phyloP scores from a whole-genome alignment of 164 flowering plant species.

The Vitis cinerea region DNA sequence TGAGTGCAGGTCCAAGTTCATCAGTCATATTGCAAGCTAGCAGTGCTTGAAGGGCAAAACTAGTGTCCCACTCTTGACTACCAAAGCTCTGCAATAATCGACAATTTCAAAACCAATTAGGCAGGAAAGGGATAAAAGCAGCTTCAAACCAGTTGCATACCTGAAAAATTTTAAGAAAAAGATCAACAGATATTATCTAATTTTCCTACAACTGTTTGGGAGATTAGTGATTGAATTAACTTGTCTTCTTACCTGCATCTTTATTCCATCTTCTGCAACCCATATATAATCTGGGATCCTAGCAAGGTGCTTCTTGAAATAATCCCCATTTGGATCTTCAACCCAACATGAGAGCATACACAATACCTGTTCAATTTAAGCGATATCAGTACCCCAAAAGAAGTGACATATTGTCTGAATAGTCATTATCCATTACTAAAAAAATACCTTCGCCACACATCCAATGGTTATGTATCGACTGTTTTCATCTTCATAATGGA shows the following conservation, averaged over 20 bases:
- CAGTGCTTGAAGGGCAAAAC: slow-evolving; percentile 51
- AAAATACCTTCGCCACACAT: slow-evolving; percentile 32
- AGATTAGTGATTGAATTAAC: no score
- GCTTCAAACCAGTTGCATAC: no score
- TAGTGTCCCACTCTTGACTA: slow-evolving; percentile 53
- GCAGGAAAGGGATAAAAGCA: not conserved
- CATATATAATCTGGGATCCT: slow-evolving; percentile 50
- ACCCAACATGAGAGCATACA: slow-evolving; percentile 64
- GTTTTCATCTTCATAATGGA: slow-evolving; percentile 48
- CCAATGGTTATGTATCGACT: slow-evolving; percentile 51
- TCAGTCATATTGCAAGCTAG: slow-evolving; percentile 37
- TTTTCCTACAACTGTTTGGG: no score
- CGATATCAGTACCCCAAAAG: not conserved
- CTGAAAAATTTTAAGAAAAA: not conserved
- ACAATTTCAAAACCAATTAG: slow-evolving; percentile 8
- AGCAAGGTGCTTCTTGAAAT: slow-evolving; percentile 52
- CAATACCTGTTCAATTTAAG: slow-evolving; percentile 19
- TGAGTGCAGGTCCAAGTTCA: slow-evolving; percentile 31
- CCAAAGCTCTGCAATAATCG: slow-evolving; percentile 38
- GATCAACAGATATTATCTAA: not conserved
- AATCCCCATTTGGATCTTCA: slow-evolving; percentile 46
- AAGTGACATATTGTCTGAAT: not conserved
- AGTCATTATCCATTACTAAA: no score
- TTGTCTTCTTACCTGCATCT: slow-evolving; percentile 30
- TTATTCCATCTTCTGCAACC: slow-evolving; percentile 59